A percentile compares a stretch with the other conserved stretches of the same genome.
These are phyloP conservation scores for Aurantiochytrium sp. DNA, from an alignment of 108 stramenopile species.

Conservation along the genomic window DNA sequence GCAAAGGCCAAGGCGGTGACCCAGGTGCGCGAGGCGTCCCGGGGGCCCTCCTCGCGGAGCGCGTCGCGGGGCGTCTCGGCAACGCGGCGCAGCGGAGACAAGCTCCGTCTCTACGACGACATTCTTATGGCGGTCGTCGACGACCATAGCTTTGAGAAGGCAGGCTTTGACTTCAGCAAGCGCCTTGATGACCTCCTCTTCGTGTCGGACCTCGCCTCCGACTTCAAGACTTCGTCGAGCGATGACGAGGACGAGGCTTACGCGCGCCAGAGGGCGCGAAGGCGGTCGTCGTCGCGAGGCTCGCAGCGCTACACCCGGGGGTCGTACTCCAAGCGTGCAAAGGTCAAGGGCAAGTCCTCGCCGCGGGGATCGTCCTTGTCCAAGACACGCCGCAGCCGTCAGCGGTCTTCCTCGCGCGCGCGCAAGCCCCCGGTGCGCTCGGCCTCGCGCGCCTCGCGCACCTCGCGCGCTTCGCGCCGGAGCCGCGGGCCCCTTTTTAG, in stretches of 20 bases:
- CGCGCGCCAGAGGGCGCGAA: background rate
- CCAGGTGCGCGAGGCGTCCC: too few species aligned
- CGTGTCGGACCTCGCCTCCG: conserved; percentile 6
- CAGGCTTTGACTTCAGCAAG: background rate
- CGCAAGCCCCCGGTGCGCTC: background rate
- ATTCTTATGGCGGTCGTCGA: too few species aligned
- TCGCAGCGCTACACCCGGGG: background rate
- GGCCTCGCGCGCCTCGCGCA: background rate
- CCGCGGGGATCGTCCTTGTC: too few species aligned
- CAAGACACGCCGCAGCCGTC: background rate
- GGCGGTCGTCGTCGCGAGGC: background rate
- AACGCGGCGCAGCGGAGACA: too few species aligned
- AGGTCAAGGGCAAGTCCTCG: too few species aligned
- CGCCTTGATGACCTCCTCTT: background rate
- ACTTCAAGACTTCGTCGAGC: background rate
- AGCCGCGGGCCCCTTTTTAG: too few species aligned
- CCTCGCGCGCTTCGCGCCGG: too few species aligned
- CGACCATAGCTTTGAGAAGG: background rate
- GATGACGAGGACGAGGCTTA: background rate
- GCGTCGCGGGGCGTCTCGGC: too few species aligned
- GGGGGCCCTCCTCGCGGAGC: too few species aligned
- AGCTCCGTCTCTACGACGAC: too few species aligned
- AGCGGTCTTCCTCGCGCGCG: background rate
- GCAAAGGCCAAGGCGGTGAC: too few species aligned
- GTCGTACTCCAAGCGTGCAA: too few species aligned